These are phyloP conservation scores for Hygrophorus russula DNA, from an alignment of 768 basidiomycete genomes.

Conservation along the genomic window DNA sequence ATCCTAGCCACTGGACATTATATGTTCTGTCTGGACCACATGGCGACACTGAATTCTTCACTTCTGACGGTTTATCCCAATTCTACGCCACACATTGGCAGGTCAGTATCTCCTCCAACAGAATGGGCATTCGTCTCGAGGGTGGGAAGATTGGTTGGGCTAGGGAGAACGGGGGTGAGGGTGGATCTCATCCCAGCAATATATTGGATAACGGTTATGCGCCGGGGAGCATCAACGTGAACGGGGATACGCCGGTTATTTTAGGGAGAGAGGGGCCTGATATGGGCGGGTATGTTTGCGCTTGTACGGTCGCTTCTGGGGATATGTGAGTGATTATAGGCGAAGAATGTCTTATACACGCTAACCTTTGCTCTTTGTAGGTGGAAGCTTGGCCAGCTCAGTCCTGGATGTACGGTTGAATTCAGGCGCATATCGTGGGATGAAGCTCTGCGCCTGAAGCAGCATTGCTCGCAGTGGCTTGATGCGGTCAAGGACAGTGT, in stretches of 20 bases:
- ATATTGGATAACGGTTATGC: constrained; percentile 54
- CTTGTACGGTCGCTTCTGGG: constrained; percentile 38
- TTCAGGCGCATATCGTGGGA: constrained; percentile 41
- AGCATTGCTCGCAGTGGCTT: constrained; percentile 20
- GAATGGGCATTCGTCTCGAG: constrained; percentile 54
- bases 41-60: constrained; percentile 46
- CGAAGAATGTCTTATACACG: neutral
- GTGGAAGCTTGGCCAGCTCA: constrained; percentile 61
- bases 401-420: constrained; percentile 40
- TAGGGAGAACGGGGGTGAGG: constrained; percentile 46
- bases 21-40: constrained; percentile 53
- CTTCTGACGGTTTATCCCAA: constrained; percentile 28
- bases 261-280: constrained; percentile 50
- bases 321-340: constrained; percentile 30
- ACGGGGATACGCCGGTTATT: constrained; percentile 64
- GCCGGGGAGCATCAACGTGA: constrained; percentile 44
- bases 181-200: constrained; percentile 60
- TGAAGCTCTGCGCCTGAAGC: constrained; percentile 20
- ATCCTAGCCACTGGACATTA: constrained; percentile 38
- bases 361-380: constrained; percentile 15
- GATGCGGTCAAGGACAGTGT: constrained; percentile 8
- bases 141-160: constrained; percentile 39
- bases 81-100: constrained; percentile 46
- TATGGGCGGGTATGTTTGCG: constrained; percentile 52
- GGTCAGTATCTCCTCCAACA: constrained; percentile 46